Conservation (phyloP, 176 grass and related monocot genomes). For the Paspalum notatum region DNA sequence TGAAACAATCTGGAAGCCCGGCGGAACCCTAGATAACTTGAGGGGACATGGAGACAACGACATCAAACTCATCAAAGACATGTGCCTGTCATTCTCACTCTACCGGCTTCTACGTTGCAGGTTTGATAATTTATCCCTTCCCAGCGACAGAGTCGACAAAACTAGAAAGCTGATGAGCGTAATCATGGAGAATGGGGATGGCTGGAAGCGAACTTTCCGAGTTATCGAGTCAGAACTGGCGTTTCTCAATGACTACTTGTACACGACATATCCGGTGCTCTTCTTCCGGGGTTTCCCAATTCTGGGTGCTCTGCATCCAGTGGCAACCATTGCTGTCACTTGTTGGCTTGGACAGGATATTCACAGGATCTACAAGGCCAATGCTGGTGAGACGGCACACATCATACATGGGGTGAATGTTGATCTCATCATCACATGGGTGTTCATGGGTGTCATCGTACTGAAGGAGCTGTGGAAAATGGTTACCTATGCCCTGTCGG, state of each 20-base stretch:
- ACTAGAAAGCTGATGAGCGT: conserved; percentile 3
- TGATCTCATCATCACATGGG: conserved; percentile 27
- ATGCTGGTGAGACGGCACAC: neutral
- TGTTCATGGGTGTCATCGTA: neutral
- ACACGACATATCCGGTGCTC: conserved; percentile 10
- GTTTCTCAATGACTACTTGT: conserved; percentile 24
- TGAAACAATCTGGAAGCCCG: neutral
- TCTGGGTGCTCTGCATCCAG: neutral
- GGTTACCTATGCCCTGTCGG: neutral
- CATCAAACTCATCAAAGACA: too few relatives aligned
- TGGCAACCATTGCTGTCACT: neutral
- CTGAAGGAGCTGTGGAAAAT: conserved; percentile 35
- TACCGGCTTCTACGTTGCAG: conserved; percentile 25
- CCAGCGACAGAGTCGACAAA: accelerated
- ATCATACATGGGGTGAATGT: neutral
- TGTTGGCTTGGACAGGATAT: neutral
- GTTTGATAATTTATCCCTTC: neutral
- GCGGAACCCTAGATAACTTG: too few relatives aligned
- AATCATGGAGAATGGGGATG: neutral
- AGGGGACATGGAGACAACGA: too few relatives aligned
- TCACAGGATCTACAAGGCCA: neutral
- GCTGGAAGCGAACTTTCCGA: neutral
- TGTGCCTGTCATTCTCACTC: neutral
- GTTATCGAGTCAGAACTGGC: neutral
- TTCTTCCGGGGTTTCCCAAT: neutral